Percentiles rank a stretch among this genome's conserved stretches.
These are phyloP conservation scores for Lasiosphaeria miniovina DNA, from an alignment of 495 filamentous ascomycete genomes.

Conservation along the genomic window DNA sequence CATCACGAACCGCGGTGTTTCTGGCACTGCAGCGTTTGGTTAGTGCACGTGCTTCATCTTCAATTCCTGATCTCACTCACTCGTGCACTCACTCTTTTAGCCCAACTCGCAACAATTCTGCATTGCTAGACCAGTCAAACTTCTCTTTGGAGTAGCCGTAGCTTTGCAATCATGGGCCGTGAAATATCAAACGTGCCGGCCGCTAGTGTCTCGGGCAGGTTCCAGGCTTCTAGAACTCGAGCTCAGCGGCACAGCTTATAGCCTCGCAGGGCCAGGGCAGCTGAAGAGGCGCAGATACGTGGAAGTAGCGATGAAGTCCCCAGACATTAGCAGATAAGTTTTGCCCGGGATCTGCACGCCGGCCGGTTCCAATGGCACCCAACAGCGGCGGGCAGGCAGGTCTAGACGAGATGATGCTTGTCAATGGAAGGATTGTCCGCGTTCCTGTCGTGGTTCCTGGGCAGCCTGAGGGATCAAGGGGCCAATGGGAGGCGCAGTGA, in stretches of 20 bases:
- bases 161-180: not conserved
- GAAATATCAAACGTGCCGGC: not conserved
- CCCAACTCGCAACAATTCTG: not conserved
- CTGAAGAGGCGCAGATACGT: too few species aligned
- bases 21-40: constrained; percentile 1
- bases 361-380: not conserved
- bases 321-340: not conserved
- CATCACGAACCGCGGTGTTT: constrained; percentile 7
- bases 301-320: not conserved
- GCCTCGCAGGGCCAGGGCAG: not conserved
- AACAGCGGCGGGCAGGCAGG: not conserved
- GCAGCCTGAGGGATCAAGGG: not conserved
- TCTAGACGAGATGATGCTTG: not conserved
- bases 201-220: not conserved
- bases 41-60: not conserved
- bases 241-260: not conserved
- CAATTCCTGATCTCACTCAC: not conserved
- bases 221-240: not conserved
- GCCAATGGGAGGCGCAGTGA: constrained; percentile 9
- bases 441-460: not conserved
- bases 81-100: not conserved
- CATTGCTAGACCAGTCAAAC: not conserved
- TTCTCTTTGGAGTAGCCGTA: not conserved
- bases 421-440: not conserved
- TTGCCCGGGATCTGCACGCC: not conserved